phyloP scores from a whole-genome alignment of 78 protist species.

The slime mould (Dictyostelium discoideum) region DNA sequence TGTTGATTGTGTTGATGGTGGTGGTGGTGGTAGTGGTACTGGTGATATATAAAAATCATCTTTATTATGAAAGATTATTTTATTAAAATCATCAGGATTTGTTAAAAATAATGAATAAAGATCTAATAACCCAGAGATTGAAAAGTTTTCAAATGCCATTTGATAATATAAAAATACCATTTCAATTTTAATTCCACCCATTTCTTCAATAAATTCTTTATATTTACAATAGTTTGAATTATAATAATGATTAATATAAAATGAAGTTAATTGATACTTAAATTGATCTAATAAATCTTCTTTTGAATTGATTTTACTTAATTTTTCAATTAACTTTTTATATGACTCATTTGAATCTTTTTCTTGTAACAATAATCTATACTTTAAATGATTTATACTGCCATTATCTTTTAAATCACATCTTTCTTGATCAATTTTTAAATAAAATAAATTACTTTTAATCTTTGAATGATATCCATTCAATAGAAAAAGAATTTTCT shows the following conservation, averaged over 20 bases:
- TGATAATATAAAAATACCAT: not conserved
- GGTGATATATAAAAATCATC: not conserved
- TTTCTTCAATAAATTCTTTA: not conserved
- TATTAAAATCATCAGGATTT: not conserved
- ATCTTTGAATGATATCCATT: not conserved
- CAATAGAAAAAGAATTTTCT: not conserved
- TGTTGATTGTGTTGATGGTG: not conserved
- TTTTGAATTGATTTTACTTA: not conserved
- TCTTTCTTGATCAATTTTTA: not conserved
- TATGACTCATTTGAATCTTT: not conserved
- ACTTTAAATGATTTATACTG: not conserved
- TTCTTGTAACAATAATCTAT: not conserved
- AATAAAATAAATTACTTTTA: not conserved
- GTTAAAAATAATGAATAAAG: not conserved
- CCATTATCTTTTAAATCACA: not conserved
- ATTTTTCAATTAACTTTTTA: not conserved
- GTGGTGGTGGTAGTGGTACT: not conserved
- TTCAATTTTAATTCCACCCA: not conserved
- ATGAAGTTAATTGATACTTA: not conserved
- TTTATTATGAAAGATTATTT: not conserved
- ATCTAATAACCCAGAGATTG: not conserved
- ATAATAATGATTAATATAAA: not conserved
- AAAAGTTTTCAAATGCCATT: not conserved
- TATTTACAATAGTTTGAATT: not conserved
- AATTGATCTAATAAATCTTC: not conserved